A percentile compares a stretch with the other conserved stretches of the same genome.
Conservation (phyloP, 2,329 filamentous ascomycete genomes). For the Phyllosticta capitalensis region DNA sequence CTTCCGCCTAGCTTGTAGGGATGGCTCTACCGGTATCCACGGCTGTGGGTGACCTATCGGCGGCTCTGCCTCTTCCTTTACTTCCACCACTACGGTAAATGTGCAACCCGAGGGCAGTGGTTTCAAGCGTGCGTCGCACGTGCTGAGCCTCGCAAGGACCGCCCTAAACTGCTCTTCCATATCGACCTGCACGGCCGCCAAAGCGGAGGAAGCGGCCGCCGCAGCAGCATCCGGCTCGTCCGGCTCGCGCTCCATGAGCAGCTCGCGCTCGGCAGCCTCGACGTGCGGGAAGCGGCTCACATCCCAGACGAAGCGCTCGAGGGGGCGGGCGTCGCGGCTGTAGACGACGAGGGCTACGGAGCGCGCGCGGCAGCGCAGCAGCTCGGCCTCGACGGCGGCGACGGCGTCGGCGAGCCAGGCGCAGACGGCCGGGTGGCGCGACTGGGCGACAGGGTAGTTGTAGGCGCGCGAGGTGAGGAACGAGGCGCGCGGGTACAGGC, state of each 20-base stretch:
- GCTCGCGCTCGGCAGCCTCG: constrained; percentile 14
- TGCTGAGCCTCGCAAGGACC: constrained; percentile 53
- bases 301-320: constrained; percentile 54
- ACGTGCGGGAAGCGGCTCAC: constrained; percentile 47
- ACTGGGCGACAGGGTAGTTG: constrained; percentile 77
- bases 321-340: constrained; percentile 37
- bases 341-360: constrained; percentile 49
- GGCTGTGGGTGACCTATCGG: constrained; percentile 43
- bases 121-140: constrained; percentile 48
- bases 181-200: constrained; percentile 35
- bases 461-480: constrained; percentile 75
- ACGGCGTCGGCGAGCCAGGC: constrained; percentile 77
- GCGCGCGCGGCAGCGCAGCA: constrained; percentile 48
- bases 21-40: constrained; percentile 14
- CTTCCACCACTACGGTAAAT: constrained; percentile 67
- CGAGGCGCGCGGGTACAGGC: constrained; percentile 65
- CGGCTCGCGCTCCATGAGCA: neutral
- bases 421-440: constrained; percentile 76
- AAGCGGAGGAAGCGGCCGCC: neutral
- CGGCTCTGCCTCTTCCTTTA: constrained; percentile 49
- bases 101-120: constrained; percentile 56
- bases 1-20: neutral
- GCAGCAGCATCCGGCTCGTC: neutral
- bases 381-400: constrained; percentile 58
- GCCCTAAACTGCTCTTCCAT: constrained; percentile 65